Evolutionary conservation across 306 rosid species (phyloP), one percentile per base, ranked within the genome.

Genomic region (Ammopiptanthus mongolicus): DNA sequence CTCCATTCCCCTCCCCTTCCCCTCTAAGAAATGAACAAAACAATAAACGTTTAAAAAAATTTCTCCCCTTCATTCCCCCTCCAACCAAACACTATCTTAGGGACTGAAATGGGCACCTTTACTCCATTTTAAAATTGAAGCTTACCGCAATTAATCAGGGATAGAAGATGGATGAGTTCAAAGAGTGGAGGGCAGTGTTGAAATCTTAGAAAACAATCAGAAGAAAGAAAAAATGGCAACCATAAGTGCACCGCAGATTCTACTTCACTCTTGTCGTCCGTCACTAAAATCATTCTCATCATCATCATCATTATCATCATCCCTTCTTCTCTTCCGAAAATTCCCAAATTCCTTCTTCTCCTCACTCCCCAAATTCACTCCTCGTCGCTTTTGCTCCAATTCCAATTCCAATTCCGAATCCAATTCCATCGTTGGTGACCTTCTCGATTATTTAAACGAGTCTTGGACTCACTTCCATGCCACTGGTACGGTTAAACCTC

Each of bases 381-480:
- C 60, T 47, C 85, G 75, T 36, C 72, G 39, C 57, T 88, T 89
- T 70, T 87, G 81, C 85, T 87, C 88, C 82, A 34, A 37, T 37
- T 25, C 28, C 28, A 53, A 57, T 84, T 82, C 89, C 22, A 81
- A 46, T 39, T 72, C 76, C 33, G 75, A 78, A 65, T 75, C 84
- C 21, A 25, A 2, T 42, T 87, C 95, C 72, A 87, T 91, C 10
- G 97, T 91, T n/a, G 84, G 82, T 28, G 90, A 88, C 65, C 84
- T 91, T 39, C 91, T 95, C 69, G 88, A 88, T 75, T 95, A 90
- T 70, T 93, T 95, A 47, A 95, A 95, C 78, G 93, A 95, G 37
- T 91, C 97, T 2, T 95, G 98, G 97, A 95, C 98, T 11, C 98
- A 95, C 56, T 95, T 95, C 84, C 97, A 95, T 73, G 97, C 98